phyloP scores from a whole-genome alignment of 306 rosid genomes.

The Vachellia collinsii region DNA sequence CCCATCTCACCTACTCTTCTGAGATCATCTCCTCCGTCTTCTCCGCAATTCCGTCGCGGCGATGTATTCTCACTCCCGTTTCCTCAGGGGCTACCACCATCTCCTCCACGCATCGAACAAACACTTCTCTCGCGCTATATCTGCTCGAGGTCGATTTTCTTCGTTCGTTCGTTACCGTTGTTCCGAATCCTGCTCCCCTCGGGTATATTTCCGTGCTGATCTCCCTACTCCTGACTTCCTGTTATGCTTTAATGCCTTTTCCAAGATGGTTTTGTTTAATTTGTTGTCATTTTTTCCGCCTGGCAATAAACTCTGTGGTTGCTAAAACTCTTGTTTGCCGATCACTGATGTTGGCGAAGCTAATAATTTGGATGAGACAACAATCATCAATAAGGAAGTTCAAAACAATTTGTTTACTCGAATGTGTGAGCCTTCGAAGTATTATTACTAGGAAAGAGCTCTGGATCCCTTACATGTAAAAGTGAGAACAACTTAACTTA shows the following conservation, averaged over 20 bases:
- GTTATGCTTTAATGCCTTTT: not conserved
- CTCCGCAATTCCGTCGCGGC: constrained; percentile 30
- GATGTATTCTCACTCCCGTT: constrained; percentile 48
- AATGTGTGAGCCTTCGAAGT: not conserved
- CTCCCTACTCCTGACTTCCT: not conserved
- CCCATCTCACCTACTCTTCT: constrained; percentile 15
- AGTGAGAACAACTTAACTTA: not conserved
- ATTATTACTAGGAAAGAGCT: not conserved
- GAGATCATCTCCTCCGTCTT: constrained; percentile 43
- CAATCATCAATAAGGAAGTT: not conserved
- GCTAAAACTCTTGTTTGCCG: not conserved
- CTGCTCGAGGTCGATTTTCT: constrained; percentile 10
- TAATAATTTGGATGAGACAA: not conserved
- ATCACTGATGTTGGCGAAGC: not conserved
- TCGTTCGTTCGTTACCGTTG: not conserved
- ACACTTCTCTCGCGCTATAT: constrained; percentile 25
- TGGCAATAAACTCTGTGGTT: not conserved
- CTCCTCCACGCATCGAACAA: constrained; percentile 37
- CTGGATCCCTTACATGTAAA: not conserved
- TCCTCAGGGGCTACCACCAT: constrained; percentile 40
- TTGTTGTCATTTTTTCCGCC: not conserved
- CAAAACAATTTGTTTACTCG: not conserved
- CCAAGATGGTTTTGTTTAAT: not conserved
- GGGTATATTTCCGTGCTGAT: constrained; percentile 22
- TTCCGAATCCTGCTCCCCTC: not conserved